Conservation (phyloP, 306 rosid species). For the Pyrus communis region DNA sequence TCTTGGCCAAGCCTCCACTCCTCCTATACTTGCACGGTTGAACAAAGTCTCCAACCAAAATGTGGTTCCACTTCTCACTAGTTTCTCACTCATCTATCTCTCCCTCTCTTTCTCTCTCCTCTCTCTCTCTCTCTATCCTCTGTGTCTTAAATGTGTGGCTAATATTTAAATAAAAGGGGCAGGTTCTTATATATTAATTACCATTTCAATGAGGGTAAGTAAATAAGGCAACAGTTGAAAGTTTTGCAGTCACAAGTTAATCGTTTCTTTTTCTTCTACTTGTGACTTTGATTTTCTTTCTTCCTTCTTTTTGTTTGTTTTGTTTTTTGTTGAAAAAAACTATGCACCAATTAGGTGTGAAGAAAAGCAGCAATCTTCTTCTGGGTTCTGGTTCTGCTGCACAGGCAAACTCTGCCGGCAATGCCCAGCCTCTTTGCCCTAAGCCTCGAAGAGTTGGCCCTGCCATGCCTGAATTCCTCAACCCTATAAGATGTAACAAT, state of each 20-base stretch:
- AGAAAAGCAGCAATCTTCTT: conserved; percentile 51
- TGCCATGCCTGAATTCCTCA: conserved; percentile 57
- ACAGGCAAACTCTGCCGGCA: conserved; percentile 23
- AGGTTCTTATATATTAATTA: conserved; percentile 4
- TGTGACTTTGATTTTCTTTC: conserved; percentile 4
- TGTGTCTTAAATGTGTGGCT: conserved; percentile 36
- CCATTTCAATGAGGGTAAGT: conserved; percentile 27
- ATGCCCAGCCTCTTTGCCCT: conserved; percentile 61
- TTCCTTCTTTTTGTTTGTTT: not conserved
- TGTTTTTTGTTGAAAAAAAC: not conserved
- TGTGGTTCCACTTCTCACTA: conserved; percentile 30
- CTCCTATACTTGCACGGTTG: conserved; percentile 2
- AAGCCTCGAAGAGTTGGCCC: conserved; percentile 53
- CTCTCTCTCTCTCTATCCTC: conserved; percentile 7
- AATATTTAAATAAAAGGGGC: not conserved
- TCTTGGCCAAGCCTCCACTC: conserved; percentile 31
- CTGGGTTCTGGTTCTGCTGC: conserved; percentile 12
- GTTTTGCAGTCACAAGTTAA: conserved; percentile 20
- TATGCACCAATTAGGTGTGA: conserved; percentile 56
- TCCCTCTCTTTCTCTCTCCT: conserved; percentile 9
- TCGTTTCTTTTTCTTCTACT: conserved; percentile 4
- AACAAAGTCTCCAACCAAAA: conserved; percentile 27
- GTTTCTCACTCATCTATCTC: conserved; percentile 21
- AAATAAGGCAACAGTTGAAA: conserved; percentile 18
- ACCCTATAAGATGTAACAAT: conserved; percentile 46